phyloP scores from a whole-genome alignment of 495 filamentous ascomycete genomes.

The Penicillium roqueforti region DNA sequence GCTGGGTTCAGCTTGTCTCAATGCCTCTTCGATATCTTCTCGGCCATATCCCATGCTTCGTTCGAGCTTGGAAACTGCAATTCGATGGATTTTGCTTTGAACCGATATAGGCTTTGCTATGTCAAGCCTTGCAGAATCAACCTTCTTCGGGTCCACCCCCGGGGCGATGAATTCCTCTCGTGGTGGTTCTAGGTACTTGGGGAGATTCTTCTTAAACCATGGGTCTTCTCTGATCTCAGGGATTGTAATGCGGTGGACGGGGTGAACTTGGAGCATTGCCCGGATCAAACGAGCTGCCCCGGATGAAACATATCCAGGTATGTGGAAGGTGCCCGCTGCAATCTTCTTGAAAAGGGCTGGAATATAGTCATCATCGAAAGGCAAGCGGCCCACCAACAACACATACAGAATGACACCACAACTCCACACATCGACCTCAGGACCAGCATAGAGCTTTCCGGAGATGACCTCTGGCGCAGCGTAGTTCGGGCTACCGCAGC shows the following conservation, averaged over 20 bases:
- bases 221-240: constrained; percentile 90
- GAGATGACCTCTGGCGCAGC: constrained; percentile 97
- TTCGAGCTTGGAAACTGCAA: constrained; percentile 89
- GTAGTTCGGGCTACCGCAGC: constrained; percentile 97
- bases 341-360: constrained; percentile 84
- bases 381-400: constrained; percentile 81
- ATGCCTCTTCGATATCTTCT: constrained; percentile 90
- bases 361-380: constrained; percentile 97
- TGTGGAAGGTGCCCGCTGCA: constrained; percentile 80
- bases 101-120: constrained; percentile 71
- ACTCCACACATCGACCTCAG: constrained; percentile 99
- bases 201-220: constrained; percentile 87
- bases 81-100: constrained; percentile 83
- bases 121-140: constrained; percentile 72
- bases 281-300: constrained; percentile 83
- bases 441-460: constrained; percentile 94
- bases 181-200: constrained; percentile 81
- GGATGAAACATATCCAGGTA: constrained; percentile 80
- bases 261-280: constrained; percentile 92
- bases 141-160: constrained; percentile 84
- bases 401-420: constrained; percentile 98
- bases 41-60: constrained; percentile 97
- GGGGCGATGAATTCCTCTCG: constrained; percentile 90
- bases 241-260: constrained; percentile 87
- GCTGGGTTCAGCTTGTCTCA: constrained; percentile 86